A percentile compares a stretch with the other conserved stretches of the same genome.
Evolutionary conservation across 2,329 filamentous ascomycete species (phyloP).

Genomic region (Mariannaea elegans): DNA sequence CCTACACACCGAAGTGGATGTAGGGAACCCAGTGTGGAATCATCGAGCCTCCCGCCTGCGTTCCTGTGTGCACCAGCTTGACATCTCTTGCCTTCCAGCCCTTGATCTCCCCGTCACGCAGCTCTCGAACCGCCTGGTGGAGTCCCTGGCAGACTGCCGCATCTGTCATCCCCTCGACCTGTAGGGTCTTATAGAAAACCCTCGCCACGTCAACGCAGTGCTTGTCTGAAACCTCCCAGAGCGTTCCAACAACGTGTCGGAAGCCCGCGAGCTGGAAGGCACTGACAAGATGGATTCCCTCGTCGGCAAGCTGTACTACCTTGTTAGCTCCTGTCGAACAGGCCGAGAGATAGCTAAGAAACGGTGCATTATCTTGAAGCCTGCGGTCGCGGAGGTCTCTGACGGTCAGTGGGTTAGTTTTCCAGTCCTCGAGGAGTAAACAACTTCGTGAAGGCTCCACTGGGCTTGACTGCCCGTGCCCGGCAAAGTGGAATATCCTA

Average conservation of each 20-base stretch:
- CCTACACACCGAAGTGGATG: too few relatives aligned
- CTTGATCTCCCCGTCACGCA: too few relatives aligned
- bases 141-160: neutral
- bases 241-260: too few relatives aligned
- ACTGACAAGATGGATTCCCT: neutral
- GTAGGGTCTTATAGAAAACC: neutral
- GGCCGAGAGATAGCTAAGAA: too few relatives aligned
- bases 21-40: too few relatives aligned
- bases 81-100: too few relatives aligned
- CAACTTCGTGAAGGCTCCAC: neutral
- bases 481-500: too few relatives aligned
- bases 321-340: neutral
- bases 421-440: neutral
- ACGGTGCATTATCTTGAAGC: neutral
- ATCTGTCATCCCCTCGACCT: slow-evolving; percentile 2
- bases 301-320: neutral
- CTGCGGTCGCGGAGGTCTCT: neutral
- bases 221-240: neutral
- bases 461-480: neutral
- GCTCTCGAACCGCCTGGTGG: neutral
- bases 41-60: too few relatives aligned
- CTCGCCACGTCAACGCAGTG: neutral
- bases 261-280: too few relatives aligned
- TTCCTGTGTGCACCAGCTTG: too few relatives aligned
- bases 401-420: neutral